Base-by-base conservation (phyloP, 352 stramenopile genomes). In the Phytophthora tentaculata region DNA sequence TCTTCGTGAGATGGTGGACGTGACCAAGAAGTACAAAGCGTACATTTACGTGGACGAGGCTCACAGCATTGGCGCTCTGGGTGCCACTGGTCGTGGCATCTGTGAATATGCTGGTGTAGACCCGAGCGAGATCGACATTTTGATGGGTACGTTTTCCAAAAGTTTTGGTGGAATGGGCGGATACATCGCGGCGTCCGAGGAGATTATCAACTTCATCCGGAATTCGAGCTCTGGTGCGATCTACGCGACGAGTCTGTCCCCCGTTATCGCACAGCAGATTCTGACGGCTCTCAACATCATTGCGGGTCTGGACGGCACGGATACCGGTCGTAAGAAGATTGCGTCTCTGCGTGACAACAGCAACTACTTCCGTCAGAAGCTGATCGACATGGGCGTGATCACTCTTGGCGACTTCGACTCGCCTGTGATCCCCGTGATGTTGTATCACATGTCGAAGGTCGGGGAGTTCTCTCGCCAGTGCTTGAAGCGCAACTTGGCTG, bases 61-160 rank as follows among this genome's bases (percentile, higher is more conserved):
- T 2, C 97, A 99, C 81, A 98, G 85, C 28, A 98, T 99, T 73
- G 97, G 97, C 17, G 96, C 97, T 22, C 87, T 99, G 61, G 97
- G 97, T 32, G 78, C 82, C 14, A 99, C 94, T 17, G 97, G 97
- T 35, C 84, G 96, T 29, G 97, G 97, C 56, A 97, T 98, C 58
- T 97, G 96, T 67, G 97, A 99, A 76, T 98, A 99, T 70, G 86
- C 77, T 23, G 93, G 93, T 16, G 97, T 99, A 24, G 90, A 99
- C 65, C 93, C 97, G 10, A 90, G 74, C 26, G 97, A 99, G 76
- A 91, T 99, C 47, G 97, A 99, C 71, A 91, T 99, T 41, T 81
- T 99, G 63, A 99, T 99, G 98, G 98, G 98, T 19, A 99, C 98
- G 19, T 99, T 99, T 76, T 99, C 96, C 13, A 99, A 99, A 86